Percentiles rank a stretch among this genome's conserved stretches.
phyloP scores from a whole-genome alignment of 495 filamentous ascomycete species.

The Penicillium odoratum region DNA sequence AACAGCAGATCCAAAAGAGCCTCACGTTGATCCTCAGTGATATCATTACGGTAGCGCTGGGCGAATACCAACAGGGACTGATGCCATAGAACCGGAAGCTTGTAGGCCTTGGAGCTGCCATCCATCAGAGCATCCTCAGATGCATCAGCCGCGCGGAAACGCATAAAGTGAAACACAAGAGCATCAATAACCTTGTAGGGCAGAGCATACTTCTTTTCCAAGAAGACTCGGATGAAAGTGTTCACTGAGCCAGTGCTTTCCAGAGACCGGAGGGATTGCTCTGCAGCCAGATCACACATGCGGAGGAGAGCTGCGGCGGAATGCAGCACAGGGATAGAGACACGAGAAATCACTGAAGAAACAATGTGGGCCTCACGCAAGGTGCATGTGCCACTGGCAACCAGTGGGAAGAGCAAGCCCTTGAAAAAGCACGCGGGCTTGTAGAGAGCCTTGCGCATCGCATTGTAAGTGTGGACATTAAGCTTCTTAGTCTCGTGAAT shows the following conservation, averaged over 20 bases:
- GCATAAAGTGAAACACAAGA: conserved; percentile 92
- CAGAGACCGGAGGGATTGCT: conserved; percentile 70
- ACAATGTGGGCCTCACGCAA: conserved; percentile 90
- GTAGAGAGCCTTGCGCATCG: conserved; percentile 89
- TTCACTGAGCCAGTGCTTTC: conserved; percentile 85
- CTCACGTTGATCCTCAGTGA: conserved; percentile 91
- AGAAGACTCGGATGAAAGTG: conserved; percentile 84
- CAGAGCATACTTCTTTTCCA: conserved; percentile 96
- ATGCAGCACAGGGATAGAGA: conserved; percentile 84
- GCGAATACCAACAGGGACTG: conserved; percentile 87
- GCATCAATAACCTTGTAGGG: conserved; percentile 94
- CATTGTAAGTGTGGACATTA: conserved; percentile 91
- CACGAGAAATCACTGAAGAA: conserved; percentile 73
- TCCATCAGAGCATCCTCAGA: conserved; percentile 48
- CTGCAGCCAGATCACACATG: conserved; percentile 89
- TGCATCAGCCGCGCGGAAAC: conserved; percentile 66
- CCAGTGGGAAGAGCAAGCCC: conserved; percentile 88
- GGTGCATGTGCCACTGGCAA: conserved; percentile 74
- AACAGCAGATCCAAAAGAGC: conserved; percentile 87
- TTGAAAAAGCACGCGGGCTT: conserved; percentile 98
- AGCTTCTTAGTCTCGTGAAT: conserved; percentile 85
- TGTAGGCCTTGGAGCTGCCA: conserved; percentile 49
- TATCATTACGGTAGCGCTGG: conserved; percentile 88
- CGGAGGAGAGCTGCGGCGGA: conserved; percentile 88
- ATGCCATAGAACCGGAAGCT: conserved; percentile 87